Evolutionary conservation across 345 rosid species (phyloP), one percentile per base, ranked within the genome.

Genomic region (Kandelia obovata): DNA sequence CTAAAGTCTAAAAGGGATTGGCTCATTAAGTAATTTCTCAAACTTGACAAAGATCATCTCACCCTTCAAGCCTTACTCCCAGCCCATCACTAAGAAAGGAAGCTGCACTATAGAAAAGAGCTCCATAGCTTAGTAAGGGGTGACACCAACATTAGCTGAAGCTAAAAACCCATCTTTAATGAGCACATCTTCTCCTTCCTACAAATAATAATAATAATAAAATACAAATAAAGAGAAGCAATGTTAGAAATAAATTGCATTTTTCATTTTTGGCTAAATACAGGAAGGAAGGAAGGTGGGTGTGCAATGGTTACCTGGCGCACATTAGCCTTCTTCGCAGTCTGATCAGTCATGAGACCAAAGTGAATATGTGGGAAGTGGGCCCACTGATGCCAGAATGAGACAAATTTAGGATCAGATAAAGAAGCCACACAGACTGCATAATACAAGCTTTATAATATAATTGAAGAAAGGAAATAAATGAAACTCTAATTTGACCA

Each of bases 311-410:
- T 43, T 32, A 73, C 72, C 72, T 73, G 77, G 60, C 77, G 72
- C 72, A 62, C 64, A 43, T 55, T 73, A 62, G 64, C 23, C 58
- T 62, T 73, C 77, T 73, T 67, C 58, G 62, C 62, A 3, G 43
- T 61, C 72, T 73, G 77, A 67, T 73, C 77, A 39, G 77, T 63
- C 77, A 73, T 73, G 34, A 73, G 77, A 56, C 77, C 77, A 53
- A 73, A 73, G 72, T 73, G 77, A 62, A 73, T 73, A 49, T 73
- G 67, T 20, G 77, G 77, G 16, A 73, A 73, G 58, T 73, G 77
- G 68, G 77, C 77, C 77, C 77, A 73, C 77, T 73, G 77, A 67
- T 73, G 77, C 62, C 68, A 73, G 8, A 55, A 53, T 62, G 43
- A 62, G 55, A 62, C 61, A 55, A 61, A 55, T 55, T 6, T 11